A percentile compares a stretch with the other conserved stretches of the same genome.
Evolutionary conservation across 2,329 filamentous ascomycete genomes (phyloP).

Genomic region (Metarhizium rileyi): DNA sequence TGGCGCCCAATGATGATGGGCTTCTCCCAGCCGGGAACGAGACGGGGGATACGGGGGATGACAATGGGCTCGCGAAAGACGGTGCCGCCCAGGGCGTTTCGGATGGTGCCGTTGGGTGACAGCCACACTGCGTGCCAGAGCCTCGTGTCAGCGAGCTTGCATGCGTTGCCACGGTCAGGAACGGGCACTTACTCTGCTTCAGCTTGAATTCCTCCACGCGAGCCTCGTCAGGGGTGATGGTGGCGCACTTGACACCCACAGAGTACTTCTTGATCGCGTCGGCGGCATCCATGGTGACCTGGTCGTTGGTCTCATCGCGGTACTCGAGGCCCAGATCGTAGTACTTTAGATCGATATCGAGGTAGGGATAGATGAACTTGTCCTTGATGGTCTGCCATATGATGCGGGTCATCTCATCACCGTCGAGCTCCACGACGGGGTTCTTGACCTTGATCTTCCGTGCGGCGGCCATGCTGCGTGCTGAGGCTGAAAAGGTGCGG

Average conservation of each 20-base stretch:
- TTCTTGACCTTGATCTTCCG: slow-evolving; percentile 99
- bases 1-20: slow-evolving; percentile 98
- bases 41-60: slow-evolving; percentile 82
- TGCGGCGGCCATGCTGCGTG: slow-evolving; percentile 47
- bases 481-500: slow-evolving; percentile 52
- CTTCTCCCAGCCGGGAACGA: slow-evolving; percentile 96
- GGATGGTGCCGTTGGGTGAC: slow-evolving; percentile 86
- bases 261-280: slow-evolving; percentile 99
- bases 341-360: slow-evolving; percentile 97
- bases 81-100: slow-evolving; percentile 73
- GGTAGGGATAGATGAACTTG: slow-evolving; percentile 93
- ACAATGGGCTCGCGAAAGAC: slow-evolving; percentile 99
- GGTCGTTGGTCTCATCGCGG: slow-evolving; percentile 90
- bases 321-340: slow-evolving; percentile 90
- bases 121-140: slow-evolving; percentile 74
- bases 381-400: slow-evolving; percentile 99
- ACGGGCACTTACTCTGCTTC: slow-evolving; percentile 79
- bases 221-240: slow-evolving; percentile 95
- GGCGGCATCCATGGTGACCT: slow-evolving; percentile 90
- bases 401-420: slow-evolving; percentile 92
- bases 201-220: slow-evolving; percentile 97
- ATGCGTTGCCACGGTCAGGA: no score
- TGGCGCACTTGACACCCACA: slow-evolving; percentile 98
- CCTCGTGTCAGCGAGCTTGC: slow-evolving; percentile 1
- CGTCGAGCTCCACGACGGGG: slow-evolving; percentile 94